Conservation (phyloP, 176 grass and related monocot genomes). For the Bothriochloa decipiens region DNA sequence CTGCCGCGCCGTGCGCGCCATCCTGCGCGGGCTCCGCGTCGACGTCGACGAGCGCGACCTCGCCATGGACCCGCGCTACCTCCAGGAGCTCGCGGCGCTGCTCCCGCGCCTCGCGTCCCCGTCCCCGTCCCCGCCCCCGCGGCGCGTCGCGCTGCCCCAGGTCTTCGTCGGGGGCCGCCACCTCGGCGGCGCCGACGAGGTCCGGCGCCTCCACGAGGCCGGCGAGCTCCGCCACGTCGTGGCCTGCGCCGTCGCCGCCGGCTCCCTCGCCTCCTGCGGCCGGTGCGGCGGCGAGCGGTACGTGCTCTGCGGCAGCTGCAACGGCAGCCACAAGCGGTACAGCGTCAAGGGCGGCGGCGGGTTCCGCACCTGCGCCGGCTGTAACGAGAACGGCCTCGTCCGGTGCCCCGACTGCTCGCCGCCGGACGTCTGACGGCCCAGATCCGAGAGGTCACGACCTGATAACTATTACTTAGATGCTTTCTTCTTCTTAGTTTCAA, state of each 20-base stretch:
- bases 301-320: conserved; percentile 67
- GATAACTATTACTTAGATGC: conserved; percentile 22
- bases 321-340: conserved; percentile 76
- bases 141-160: conserved; percentile 57
- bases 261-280: conserved; percentile 38
- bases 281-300: conserved; percentile 65
- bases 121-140: conserved; percentile 21
- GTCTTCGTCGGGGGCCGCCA: conserved; percentile 73
- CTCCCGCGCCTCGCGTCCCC: conserved; percentile 35
- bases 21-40: conserved; percentile 65
- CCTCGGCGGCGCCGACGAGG: conserved; percentile 65
- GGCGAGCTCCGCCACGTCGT: conserved; percentile 67
- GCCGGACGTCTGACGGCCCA: conserved; percentile 44
- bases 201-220: conserved; percentile 69
- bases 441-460: conserved; percentile 48
- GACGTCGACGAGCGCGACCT: conserved; percentile 77
- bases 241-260: conserved; percentile 30
- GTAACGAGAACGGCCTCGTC: conserved; percentile 98
- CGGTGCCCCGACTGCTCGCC: conserved; percentile 79
- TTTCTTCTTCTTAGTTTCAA: conserved; percentile 16
- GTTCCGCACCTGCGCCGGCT: conserved; percentile 69
- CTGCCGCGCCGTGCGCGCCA: conserved; percentile 63
- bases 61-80: conserved; percentile 69
- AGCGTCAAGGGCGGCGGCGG: conserved; percentile 64
- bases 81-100: conserved; percentile 55